Evolutionary conservation across 1,284 basidiomycete species (phyloP).

Genomic region (Tausonia pullulans): DNA sequence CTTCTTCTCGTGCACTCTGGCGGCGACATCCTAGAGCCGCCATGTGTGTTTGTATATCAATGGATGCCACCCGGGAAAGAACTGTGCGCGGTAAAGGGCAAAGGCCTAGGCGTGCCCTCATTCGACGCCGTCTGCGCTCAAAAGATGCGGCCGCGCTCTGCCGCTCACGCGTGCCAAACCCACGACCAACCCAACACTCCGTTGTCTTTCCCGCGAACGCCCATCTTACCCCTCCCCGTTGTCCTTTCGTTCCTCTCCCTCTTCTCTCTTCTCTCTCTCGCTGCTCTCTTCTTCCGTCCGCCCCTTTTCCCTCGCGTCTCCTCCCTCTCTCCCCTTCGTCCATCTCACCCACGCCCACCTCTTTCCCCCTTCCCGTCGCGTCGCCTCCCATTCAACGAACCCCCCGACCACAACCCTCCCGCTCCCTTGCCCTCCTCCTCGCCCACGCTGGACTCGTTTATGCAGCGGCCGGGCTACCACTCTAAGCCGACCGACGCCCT

Average conservation of each 20-base stretch:
- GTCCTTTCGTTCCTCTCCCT: background rate
- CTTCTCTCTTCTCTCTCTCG: background rate
- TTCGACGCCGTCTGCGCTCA: too few relatives aligned
- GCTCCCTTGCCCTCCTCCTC: background rate
- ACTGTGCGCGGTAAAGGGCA: too few relatives aligned
- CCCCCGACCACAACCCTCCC: too few relatives aligned
- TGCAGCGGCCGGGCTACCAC: background rate
- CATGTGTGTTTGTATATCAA: background rate
- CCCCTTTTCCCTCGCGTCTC: background rate
- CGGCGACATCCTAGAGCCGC: background rate
- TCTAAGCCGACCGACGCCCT: background rate
- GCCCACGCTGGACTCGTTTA: background rate
- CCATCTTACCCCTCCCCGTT: background rate
- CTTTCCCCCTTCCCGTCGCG: background rate
- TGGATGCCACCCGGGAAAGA: too few relatives aligned
- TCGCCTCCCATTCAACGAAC: too few relatives aligned
- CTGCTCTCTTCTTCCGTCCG: background rate
- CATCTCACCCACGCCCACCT: background rate
- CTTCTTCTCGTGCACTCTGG: background rate
- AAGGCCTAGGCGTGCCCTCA: too few relatives aligned
- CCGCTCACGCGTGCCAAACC: background rate
- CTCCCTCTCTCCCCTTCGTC: background rate
- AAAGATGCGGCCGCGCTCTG: too few relatives aligned
- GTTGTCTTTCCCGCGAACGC: too few relatives aligned
- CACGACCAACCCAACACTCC: background rate